phyloP scores from a whole-genome alignment of 192 early-diverging fungal species.

The Coemansia sp. region DNA sequence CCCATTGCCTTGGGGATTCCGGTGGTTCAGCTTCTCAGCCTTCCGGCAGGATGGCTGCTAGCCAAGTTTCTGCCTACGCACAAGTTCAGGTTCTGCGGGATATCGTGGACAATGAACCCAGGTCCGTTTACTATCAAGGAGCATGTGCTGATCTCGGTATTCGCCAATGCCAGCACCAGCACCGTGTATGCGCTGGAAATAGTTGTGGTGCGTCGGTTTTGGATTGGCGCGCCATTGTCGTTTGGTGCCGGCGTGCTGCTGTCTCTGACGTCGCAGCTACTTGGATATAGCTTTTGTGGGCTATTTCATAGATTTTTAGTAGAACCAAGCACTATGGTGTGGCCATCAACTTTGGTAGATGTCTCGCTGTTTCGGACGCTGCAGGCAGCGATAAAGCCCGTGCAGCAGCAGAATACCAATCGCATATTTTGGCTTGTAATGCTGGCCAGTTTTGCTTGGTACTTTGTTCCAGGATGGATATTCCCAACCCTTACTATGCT shows the following conservation, averaged over 20 bases:
- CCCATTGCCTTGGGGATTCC: slow-evolving; percentile 62
- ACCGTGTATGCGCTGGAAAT: slow-evolving; percentile 73
- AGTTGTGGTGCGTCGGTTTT: slow-evolving; percentile 60
- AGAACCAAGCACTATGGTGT: slow-evolving; percentile 75
- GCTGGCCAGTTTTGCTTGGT: slow-evolving; percentile 46
- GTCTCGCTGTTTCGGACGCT: slow-evolving; percentile 72
- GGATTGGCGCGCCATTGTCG: slow-evolving; percentile 64
- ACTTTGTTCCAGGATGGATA: slow-evolving; percentile 62
- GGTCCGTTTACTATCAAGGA: slow-evolving; percentile 83
- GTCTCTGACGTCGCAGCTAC: slow-evolving; percentile 64
- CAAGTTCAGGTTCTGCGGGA: slow-evolving; percentile 44
- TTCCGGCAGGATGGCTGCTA: slow-evolving; percentile 64
- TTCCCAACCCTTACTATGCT: slow-evolving; percentile 64
- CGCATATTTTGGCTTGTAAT: slow-evolving; percentile 45
- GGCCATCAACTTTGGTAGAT: slow-evolving; percentile 75
- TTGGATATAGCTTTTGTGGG: slow-evolving; percentile 68
- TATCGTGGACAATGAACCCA: slow-evolving; percentile 59
- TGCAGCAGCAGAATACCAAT: not conserved
- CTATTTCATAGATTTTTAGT: slow-evolving; percentile 72
- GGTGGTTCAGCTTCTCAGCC: slow-evolving; percentile 67
- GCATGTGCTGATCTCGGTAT: slow-evolving; percentile 73
- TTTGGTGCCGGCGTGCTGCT: slow-evolving; percentile 59
- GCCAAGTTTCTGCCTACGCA: slow-evolving; percentile 58
- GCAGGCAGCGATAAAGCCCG: slow-evolving; percentile 54
- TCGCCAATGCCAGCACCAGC: slow-evolving; percentile 67